A percentile compares a stretch with the other conserved stretches of the same genome.
These are phyloP conservation scores for Hanseniaspora occidentalis DNA, from an alignment of 805 yeast species.

Conservation along the genomic window DNA sequence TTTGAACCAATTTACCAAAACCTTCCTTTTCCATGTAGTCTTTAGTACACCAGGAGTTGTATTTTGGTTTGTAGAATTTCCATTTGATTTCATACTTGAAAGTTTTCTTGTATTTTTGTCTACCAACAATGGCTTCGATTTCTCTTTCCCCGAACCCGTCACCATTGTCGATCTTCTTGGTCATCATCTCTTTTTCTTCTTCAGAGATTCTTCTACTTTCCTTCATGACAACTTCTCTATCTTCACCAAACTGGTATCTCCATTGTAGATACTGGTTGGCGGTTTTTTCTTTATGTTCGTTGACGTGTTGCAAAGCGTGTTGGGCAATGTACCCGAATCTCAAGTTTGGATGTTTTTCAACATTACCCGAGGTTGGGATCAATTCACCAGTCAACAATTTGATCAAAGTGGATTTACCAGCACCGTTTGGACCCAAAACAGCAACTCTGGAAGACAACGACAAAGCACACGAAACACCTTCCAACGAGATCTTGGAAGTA, in stretches of 20 bases:
- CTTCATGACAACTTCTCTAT: slow-evolving; percentile 88
- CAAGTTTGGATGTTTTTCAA: slow-evolving; percentile 95
- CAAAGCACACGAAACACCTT: slow-evolving; percentile 74
- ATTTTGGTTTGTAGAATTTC: slow-evolving; percentile 84
- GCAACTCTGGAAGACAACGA: slow-evolving; percentile 96
- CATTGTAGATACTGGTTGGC: slow-evolving; percentile 97
- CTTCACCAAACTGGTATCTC: slow-evolving; percentile 97
- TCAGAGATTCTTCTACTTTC: slow-evolving; percentile 82
- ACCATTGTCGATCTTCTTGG: slow-evolving; percentile 60
- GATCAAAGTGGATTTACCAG: slow-evolving; percentile 94
- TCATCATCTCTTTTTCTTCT: slow-evolving; percentile 68
- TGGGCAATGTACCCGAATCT: slow-evolving; percentile 98
- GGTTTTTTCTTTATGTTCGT: slow-evolving; percentile 93
- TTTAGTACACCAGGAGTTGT: slow-evolving; percentile 85
- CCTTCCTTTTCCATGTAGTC: slow-evolving; percentile 75
- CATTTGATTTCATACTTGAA: slow-evolving; percentile 96
- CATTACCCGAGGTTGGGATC: slow-evolving; percentile 75
- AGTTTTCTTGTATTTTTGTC: slow-evolving; percentile 91
- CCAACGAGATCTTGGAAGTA: slow-evolving; percentile 68
- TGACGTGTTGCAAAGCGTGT: slow-evolving; percentile 95
- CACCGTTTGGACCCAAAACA: slow-evolving; percentile 95
- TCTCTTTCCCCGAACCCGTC: slow-evolving; percentile 85
- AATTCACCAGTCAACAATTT: slow-evolving; percentile 88
- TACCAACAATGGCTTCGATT: slow-evolving; percentile 90
- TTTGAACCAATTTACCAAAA: slow-evolving; percentile 82